phyloP scores from a whole-genome alignment of 192 early-diverging fungal species.

The Backusella westeae region DNA sequence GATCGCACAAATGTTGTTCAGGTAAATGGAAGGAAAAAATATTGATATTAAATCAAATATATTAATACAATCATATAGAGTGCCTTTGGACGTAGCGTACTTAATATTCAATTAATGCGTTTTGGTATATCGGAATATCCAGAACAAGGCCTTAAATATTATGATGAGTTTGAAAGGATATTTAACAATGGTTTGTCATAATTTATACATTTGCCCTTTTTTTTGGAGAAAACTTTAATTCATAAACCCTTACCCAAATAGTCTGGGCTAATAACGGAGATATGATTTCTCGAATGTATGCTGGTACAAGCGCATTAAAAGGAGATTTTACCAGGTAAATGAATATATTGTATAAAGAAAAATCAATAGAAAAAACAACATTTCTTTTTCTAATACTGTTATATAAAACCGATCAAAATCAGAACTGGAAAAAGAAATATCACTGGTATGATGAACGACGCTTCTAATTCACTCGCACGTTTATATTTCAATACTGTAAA shows the following conservation, averaged over 20 bases:
- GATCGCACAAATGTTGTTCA: slow-evolving; percentile 94
- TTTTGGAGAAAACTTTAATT: slow-evolving; percentile 15
- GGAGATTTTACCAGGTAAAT: slow-evolving; percentile 68
- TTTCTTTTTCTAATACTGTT: not conserved
- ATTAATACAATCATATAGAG: slow-evolving; percentile 29
- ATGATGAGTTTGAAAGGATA: slow-evolving; percentile 60
- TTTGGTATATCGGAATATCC: slow-evolving; percentile 65
- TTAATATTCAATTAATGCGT: slow-evolving; percentile 66
- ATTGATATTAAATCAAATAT: not conserved
- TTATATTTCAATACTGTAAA: slow-evolving; percentile 75
- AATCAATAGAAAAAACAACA: not conserved
- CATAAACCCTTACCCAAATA: not conserved
- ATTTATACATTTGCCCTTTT: not conserved
- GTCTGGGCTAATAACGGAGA: slow-evolving; percentile 85
- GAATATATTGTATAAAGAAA: not conserved
- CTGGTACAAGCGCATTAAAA: slow-evolving; percentile 77
- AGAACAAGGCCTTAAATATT: slow-evolving; percentile 61
- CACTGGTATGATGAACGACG: slow-evolving; percentile 71
- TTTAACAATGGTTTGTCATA: slow-evolving; percentile 47
- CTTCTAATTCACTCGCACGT: slow-evolving; percentile 71
- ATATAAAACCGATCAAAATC: not conserved
- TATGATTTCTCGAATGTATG: slow-evolving; percentile 72
- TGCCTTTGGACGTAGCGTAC: slow-evolving; percentile 59
- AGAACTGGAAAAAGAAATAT: slow-evolving; percentile 71
- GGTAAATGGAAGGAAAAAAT: slow-evolving; percentile 12